phyloP scores from a whole-genome alignment of 148 eudicot species.

The Vaccinium vitisidaea region DNA sequence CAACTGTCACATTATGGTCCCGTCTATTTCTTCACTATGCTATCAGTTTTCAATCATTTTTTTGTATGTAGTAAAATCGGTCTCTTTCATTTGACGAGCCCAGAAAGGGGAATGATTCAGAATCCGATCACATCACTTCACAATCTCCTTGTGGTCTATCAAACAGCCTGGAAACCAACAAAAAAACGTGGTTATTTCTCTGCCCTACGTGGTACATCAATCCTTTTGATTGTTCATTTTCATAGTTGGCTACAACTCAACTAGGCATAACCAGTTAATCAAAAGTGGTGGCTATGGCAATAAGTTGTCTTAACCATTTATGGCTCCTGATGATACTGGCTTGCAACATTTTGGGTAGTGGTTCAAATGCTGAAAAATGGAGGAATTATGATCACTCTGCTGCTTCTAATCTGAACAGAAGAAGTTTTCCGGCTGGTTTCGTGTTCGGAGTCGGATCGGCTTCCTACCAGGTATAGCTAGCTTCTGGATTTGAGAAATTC shows the following conservation, averaged over 20 bases:
- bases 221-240: background rate
- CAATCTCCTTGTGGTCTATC: too few species aligned
- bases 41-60: too few species aligned
- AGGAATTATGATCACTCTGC: background rate
- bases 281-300: background rate
- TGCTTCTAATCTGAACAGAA: background rate
- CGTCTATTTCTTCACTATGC: too few species aligned
- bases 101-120: too few species aligned
- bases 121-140: too few species aligned
- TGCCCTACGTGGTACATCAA: too few species aligned
- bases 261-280: background rate
- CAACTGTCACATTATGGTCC: too few species aligned
- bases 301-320: background rate
- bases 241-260: background rate
- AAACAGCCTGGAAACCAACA: too few species aligned
- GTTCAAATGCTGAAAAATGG: background rate
- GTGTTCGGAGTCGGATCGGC: constrained; percentile 7
- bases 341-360: background rate
- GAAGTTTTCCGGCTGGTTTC: constrained; percentile 10
- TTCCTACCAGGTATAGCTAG: background rate
- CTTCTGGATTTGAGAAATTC: background rate
- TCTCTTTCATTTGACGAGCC: too few species aligned
- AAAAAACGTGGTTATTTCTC: too few species aligned
- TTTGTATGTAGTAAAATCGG: too few species aligned
- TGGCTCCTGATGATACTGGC: background rate